phyloP scores from a whole-genome alignment of 768 basidiomycete species.

The Termitomyces sp. region DNA sequence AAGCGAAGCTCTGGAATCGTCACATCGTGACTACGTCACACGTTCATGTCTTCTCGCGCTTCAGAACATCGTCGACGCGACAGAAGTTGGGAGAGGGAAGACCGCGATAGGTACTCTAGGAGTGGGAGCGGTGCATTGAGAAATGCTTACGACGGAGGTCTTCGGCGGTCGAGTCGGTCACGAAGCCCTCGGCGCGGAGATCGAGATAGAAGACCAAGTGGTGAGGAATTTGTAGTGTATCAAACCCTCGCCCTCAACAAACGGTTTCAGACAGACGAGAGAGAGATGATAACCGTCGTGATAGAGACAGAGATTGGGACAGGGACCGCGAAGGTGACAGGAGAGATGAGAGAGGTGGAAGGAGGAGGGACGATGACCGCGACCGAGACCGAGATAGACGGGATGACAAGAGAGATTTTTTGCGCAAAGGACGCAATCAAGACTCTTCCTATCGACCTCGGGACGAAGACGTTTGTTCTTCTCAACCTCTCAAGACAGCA shows the following conservation, averaged over 20 bases:
- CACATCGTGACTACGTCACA: constrained; percentile 12
- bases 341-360: constrained; percentile 26
- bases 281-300: constrained; percentile 33
- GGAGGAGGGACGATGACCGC: constrained; percentile 17
- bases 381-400: constrained; percentile 15
- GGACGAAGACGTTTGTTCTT: constrained; percentile 8
- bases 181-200: constrained; percentile 40
- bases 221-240: constrained; percentile 5
- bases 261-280: constrained; percentile 29
- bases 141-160: constrained; percentile 31
- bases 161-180: constrained; percentile 44
- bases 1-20: neutral
- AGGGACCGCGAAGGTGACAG: constrained; percentile 22
- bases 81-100: constrained; percentile 59
- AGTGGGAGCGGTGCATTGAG: constrained; percentile 29
- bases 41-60: constrained; percentile 48
- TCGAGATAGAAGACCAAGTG: constrained; percentile 29
- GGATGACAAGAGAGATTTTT: constrained; percentile 18
- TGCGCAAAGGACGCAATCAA: constrained; percentile 13
- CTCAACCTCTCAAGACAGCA: constrained; percentile 7
- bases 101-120: constrained; percentile 40
- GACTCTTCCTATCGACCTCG: neutral
- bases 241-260: neutral
- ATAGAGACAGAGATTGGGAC: constrained; percentile 24
- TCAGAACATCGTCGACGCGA: constrained; percentile 51